phyloP scores from a whole-genome alignment of 1,139 yeast species.

The Meyerozyma elateridarum region DNA sequence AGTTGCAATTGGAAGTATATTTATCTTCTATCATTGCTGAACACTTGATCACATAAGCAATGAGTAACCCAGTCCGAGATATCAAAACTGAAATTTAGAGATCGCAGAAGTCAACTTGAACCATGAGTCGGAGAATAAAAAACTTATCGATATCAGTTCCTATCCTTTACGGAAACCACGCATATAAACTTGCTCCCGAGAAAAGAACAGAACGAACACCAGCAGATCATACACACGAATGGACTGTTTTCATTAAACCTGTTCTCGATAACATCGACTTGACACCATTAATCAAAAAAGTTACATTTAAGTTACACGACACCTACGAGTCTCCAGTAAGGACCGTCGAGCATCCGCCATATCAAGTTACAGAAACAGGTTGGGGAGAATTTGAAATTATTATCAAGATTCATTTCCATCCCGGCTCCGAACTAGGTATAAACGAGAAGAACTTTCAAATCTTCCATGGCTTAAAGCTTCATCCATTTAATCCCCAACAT shows the following conservation, averaged over 20 bases:
- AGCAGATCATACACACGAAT: constrained; percentile 85
- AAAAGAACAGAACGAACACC: constrained; percentile 69
- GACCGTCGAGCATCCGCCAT: constrained; percentile 84
- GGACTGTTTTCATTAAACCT: constrained; percentile 92
- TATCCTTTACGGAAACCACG: constrained; percentile 80
- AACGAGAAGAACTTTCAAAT: constrained; percentile 84
- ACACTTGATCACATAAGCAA: no score
- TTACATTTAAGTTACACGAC: constrained; percentile 90
- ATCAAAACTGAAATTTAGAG: no score
- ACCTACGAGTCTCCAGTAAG: constrained; percentile 85
- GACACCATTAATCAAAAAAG: constrained; percentile 80
- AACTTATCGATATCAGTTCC: constrained; percentile 83
- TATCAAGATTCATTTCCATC: constrained; percentile 78
- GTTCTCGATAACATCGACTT: constrained; percentile 73
- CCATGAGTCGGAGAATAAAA: constrained; percentile 35
- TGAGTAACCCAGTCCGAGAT: no score
- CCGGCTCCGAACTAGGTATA: constrained; percentile 59
- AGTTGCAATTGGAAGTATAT: no score
- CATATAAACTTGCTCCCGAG: constrained; percentile 63
- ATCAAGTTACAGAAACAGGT: constrained; percentile 94
- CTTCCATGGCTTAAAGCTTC: constrained; percentile 86
- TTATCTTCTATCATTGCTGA: no score
- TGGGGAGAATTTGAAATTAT: constrained; percentile 99
- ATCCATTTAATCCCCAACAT: constrained; percentile 67
- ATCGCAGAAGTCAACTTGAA: no score